Conservation (phyloP, 2,329 filamentous ascomycete genomes). For the Aspergillus sp. region DNA sequence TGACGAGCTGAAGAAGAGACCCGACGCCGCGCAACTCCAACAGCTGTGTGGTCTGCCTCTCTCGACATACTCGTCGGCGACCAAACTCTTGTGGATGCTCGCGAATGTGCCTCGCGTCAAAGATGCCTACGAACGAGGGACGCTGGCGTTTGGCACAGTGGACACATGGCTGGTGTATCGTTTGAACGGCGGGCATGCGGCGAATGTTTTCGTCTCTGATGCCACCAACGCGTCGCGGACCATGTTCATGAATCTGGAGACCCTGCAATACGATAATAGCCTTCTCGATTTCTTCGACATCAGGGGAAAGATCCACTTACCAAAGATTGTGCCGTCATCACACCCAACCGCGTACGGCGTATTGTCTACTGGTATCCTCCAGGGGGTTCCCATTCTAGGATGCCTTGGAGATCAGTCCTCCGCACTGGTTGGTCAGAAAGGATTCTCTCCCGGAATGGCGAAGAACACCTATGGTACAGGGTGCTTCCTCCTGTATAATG, state of each 20-base stretch:
- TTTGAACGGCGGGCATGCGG: slow-evolving; percentile 67
- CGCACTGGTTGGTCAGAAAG: slow-evolving; percentile 80
- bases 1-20: slow-evolving; percentile 67
- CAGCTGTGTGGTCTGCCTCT: slow-evolving; percentile 75
- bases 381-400: slow-evolving; percentile 70
- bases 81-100: slow-evolving; percentile 81
- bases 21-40: slow-evolving; percentile 65
- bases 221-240: slow-evolving; percentile 83
- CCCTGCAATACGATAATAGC: slow-evolving; percentile 72
- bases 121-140: slow-evolving; percentile 70
- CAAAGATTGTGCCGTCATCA: slow-evolving; percentile 78
- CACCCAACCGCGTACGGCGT: slow-evolving; percentile 69
- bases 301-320: slow-evolving; percentile 69
- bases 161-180: slow-evolving; percentile 85
- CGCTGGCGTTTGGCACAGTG: slow-evolving; percentile 79
- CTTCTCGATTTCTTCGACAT: slow-evolving; percentile 78
- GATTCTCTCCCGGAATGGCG: slow-evolving; percentile 76
- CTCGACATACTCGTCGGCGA: slow-evolving; percentile 82
- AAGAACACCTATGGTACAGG: slow-evolving; percentile 92
- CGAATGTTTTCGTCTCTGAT: slow-evolving; percentile 77
- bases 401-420: slow-evolving; percentile 85
- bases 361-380: slow-evolving; percentile 62
- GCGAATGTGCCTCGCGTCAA: slow-evolving; percentile 68
- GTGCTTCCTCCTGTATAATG: slow-evolving; percentile 86
- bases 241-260: slow-evolving; percentile 89